Base-by-base conservation (phyloP, 2,329 filamentous ascomycete species). In the Fusarium oxysporum region DNA sequence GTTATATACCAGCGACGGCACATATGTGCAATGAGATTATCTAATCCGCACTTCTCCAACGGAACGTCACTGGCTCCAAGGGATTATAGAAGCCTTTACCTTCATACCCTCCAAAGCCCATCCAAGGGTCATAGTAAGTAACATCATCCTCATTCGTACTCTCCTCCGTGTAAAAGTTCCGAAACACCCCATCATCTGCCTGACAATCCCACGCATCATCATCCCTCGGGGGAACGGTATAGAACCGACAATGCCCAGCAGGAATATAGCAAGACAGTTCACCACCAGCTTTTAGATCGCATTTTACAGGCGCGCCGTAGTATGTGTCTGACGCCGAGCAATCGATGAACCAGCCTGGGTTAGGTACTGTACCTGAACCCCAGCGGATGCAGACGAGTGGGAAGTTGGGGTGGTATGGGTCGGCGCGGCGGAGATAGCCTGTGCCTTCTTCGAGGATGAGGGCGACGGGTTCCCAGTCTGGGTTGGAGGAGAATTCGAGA, bases 351-450 rank as follows among this genome's bases (percentile, higher is more conserved):
- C 13, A n/a, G 32, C 50, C 50, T 21, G 33, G 50, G 19, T 6
- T 38, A 2, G 50, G 50, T 8, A 12, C 23, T 16, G 19, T 21
- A 13, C 50, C 33, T 5, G 25, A 5, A 2, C 4, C 33, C 33
- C 50, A 54, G 17, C 19, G 35, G 7, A 54, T n/a, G 4, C 50
- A 54, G 10, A 54, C 1, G 6, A 54, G 35, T 17, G 25, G 35
- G 25, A 19, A 30, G 8, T 5, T n/a, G 5, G 50, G 7, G 23
- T 6, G 2, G 1, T 1, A 13, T 13, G 35, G 50, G 14, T n/a
- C 14, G 25, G 25, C 25, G 50, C 35, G 35, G 9, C 25, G 23
- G 25, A 54, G 25, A 30, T 54, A 40, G 35, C 50, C 50, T 1
- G 50, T 54, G 14, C 10, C 50, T 30, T 54, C 3, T n/a, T 40